Evolutionary conservation across 2,329 filamentous ascomycete species (phyloP).

Genomic region (Fonsecaea multimorphosa): DNA sequence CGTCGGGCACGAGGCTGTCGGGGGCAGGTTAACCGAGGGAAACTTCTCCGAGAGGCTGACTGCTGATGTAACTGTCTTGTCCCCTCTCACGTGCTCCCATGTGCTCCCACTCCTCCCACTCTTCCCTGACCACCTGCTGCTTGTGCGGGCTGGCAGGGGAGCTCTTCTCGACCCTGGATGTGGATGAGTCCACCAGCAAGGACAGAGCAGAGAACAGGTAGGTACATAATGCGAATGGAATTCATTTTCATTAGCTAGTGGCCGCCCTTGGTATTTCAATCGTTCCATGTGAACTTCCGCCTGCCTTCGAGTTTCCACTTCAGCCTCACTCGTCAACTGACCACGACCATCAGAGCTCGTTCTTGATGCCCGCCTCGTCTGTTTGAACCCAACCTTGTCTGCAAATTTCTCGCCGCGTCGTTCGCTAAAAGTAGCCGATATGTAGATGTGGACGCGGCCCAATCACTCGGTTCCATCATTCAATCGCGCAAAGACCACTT

Average conservation of each 20-base stretch:
- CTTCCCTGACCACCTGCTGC: background rate
- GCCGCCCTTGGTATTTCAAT: conserved; percentile 6
- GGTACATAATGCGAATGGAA: background rate
- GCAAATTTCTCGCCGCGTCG: background rate
- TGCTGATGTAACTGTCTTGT: background rate
- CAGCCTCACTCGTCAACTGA: background rate
- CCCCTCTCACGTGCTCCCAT: background rate
- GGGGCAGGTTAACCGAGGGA: background rate
- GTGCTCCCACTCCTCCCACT: no score
- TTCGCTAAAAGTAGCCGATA: background rate
- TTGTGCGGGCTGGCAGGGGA: no score
- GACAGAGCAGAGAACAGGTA: background rate
- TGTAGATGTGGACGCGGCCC: background rate
- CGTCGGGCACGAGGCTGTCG: background rate
- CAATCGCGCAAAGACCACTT: background rate
- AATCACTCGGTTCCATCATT: no score
- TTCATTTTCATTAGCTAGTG: conserved; percentile 6
- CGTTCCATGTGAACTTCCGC: background rate
- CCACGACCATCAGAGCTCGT: background rate
- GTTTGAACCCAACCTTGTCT: background rate
- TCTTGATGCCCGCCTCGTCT: background rate
- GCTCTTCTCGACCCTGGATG: background rate
- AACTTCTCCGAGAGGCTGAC: background rate
- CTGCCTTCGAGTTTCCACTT: background rate
- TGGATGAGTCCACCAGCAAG: background rate